Evolutionary conservation across 2,329 filamentous ascomycete species (phyloP).

Genomic region (Microcyclospora pomicola): DNA sequence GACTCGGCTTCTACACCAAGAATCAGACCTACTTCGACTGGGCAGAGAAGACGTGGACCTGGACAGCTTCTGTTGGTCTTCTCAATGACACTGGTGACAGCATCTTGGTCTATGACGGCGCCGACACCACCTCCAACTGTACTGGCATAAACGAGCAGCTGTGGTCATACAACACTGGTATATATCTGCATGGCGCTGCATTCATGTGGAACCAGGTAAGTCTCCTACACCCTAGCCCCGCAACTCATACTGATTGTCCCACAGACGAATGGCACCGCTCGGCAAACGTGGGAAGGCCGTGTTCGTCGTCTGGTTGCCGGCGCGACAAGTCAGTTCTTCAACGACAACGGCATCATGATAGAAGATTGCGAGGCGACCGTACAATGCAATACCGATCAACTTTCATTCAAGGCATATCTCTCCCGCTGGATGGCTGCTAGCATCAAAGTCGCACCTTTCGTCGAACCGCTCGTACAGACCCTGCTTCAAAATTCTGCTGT

Average conservation of each 20-base stretch:
- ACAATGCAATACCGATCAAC: constrained; percentile 33
- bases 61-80: constrained; percentile 36
- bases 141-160: constrained; percentile 29
- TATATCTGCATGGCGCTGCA: constrained; percentile 32
- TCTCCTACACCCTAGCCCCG: background rate
- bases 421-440: constrained; percentile 39
- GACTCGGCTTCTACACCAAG: constrained; percentile 17
- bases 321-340: constrained; percentile 27
- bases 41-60: constrained; percentile 32
- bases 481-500: constrained; percentile 39
- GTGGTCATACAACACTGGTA: constrained; percentile 35
- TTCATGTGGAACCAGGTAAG: constrained; percentile 34
- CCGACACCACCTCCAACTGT: constrained; percentile 32
- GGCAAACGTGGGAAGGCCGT: constrained; percentile 11
- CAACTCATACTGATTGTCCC: background rate
- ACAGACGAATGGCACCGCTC: constrained; percentile 2
- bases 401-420: constrained; percentile 36
- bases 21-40: constrained; percentile 48
- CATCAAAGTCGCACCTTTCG: constrained; percentile 40
- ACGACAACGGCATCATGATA: constrained; percentile 26
- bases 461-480: constrained; percentile 40
- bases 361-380: constrained; percentile 32
- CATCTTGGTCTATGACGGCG: constrained; percentile 34
- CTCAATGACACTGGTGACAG: constrained; percentile 40
- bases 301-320: constrained; percentile 14